Evolutionary conservation across 768 basidiomycete species (phyloP), one percentile per base, ranked within the genome.

Genomic region (Auricularia auricula-judae): DNA sequence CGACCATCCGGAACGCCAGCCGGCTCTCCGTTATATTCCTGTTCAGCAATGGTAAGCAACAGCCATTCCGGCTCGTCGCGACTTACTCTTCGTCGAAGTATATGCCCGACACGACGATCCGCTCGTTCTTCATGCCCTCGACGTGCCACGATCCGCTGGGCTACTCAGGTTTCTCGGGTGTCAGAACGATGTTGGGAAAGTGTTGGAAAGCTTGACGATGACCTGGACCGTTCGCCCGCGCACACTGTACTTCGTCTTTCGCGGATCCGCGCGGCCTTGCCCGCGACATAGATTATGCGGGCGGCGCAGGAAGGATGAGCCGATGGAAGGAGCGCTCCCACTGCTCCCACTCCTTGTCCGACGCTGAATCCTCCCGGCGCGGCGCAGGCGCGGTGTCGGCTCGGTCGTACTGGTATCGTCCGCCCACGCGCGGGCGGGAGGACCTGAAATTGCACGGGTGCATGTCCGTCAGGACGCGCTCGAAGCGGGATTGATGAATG

Each of bases 101-200:
- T 12, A 79, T 71, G 1, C 76, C 78, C 65, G 76, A 80, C 0
- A 82, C 81, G 0, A 78, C 78, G 44, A 84, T 79, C 4, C 78
- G 73, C 67, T 84, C 82, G 63, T 80, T 81, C 64, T 75, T 70
- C 81, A 82, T 82, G 35, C 82, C 82, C 69, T 80, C 79, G 16
- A 81, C 81, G 56, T 79, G 80, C 82, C 82, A 84, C 14, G 70
- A 70, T 11, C 75, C 72, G 2, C 75, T 78, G 3, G 68, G 63
- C 68, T 74, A 78, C 8, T 62, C 61, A 5, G 76, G 73, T 4
- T 70, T 72, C n/a, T 72, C 73, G 12, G 79, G 77, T 62, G 76
- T 76, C 29, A n/a, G 64, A 36, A 33, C 36, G 5, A 54, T 10
- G 23, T 39, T 64, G 33, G 62, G 12, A 36, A 53, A 58, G 42